Evolutionary conservation across 2,329 filamentous ascomycete genomes (phyloP).

Genomic region (Aspergillus tanneri): DNA sequence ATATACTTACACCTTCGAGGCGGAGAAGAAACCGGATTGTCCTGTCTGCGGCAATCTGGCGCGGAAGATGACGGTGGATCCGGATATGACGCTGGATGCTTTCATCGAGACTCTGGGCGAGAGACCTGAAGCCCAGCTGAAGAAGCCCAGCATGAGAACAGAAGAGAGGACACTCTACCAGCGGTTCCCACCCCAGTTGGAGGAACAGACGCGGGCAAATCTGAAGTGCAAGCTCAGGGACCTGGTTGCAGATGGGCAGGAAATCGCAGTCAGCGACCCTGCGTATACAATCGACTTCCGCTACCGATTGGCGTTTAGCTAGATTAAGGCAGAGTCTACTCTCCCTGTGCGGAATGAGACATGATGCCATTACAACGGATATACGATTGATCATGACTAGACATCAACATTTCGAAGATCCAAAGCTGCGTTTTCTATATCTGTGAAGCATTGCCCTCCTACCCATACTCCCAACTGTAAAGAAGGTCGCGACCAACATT

Average conservation of each 20-base stretch:
- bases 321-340: slow-evolving; percentile 13
- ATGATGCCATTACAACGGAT: slow-evolving; percentile 15
- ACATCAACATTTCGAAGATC: slow-evolving; percentile 18
- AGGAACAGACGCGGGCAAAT: slow-evolving; percentile 81
- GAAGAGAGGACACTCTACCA: slow-evolving; percentile 87
- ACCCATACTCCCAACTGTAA: slow-evolving; percentile 35
- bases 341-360: slow-evolving; percentile 9
- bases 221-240: slow-evolving; percentile 74
- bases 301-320: slow-evolving; percentile 55
- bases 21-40: slow-evolving; percentile 91
- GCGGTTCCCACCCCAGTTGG: slow-evolving; percentile 75
- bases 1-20: slow-evolving; percentile 96
- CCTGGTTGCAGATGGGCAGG: slow-evolving; percentile 76
- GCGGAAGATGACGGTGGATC: slow-evolving; percentile 70
- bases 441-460: slow-evolving; percentile 25
- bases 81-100: slow-evolving; percentile 71
- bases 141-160: slow-evolving; percentile 82
- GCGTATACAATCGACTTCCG: slow-evolving; percentile 74
- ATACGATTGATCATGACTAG: slow-evolving; percentile 15
- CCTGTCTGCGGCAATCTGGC: slow-evolving; percentile 87
- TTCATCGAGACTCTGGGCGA: slow-evolving; percentile 81
- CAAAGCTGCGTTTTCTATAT: slow-evolving; percentile 28
- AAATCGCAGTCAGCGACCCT: slow-evolving; percentile 90
- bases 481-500: slow-evolving; percentile 34
- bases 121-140: slow-evolving; percentile 85